phyloP scores from a whole-genome alignment of 2,329 filamentous ascomycete genomes.

The Dactylellina cionopaga region DNA sequence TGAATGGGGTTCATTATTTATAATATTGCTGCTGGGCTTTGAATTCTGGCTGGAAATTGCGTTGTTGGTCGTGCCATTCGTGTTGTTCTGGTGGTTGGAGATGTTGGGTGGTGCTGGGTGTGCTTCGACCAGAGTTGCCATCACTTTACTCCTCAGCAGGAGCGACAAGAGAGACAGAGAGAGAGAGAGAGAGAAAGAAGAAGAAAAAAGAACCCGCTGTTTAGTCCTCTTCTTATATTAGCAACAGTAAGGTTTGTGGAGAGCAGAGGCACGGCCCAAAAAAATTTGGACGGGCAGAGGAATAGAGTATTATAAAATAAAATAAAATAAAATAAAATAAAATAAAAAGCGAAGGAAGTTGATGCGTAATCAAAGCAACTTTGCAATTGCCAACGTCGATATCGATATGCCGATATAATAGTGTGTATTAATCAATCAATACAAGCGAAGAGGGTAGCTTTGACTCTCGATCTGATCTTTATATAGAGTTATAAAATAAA shows the following conservation, averaged over 20 bases:
- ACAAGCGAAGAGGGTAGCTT: neutral
- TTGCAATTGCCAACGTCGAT: too few relatives aligned
- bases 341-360: neutral
- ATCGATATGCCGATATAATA: neutral
- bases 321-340: neutral
- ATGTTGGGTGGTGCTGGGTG: constrained; percentile 8
- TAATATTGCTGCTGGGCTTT: constrained; percentile 8
- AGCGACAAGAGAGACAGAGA: constrained; percentile 4
- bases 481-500: constrained; percentile 37
- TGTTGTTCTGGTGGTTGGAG: constrained; percentile 35
- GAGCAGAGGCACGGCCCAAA: neutral
- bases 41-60: constrained; percentile 4
- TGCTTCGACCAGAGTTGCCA: constrained; percentile 45
- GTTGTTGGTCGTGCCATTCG: constrained; percentile 42
- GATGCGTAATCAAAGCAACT: neutral
- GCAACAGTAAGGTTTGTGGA: neutral
- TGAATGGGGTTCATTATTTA: constrained; percentile 19
- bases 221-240: constrained; percentile 10
- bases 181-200: neutral
- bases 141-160: constrained; percentile 37
- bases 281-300: neutral
- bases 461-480: constrained; percentile 14
- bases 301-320: constrained; percentile 1
- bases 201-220: neutral
- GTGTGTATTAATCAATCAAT: constrained; percentile 17